A percentile compares a stretch with the other conserved stretches of the same genome.
Evolutionary conservation across 2,329 filamentous ascomycete species (phyloP).

Genomic region (Phyllosticta citrichinensis): DNA sequence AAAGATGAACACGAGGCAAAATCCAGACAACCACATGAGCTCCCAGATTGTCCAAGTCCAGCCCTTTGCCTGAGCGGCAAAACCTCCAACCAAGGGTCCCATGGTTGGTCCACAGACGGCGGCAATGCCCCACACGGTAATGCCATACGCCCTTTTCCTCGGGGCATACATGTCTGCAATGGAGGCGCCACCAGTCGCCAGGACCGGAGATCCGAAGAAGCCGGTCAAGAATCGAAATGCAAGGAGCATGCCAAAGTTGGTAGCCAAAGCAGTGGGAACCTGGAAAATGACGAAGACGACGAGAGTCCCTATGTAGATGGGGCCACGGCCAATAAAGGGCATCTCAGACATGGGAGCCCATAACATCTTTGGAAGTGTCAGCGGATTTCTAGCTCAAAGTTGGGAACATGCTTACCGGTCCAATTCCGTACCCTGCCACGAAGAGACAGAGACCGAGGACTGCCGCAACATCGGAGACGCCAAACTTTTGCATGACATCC

Average conservation of each 20-base stretch:
- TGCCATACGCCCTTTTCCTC: constrained; percentile 28
- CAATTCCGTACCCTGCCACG: constrained; percentile 23
- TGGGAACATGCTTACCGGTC: constrained; percentile 15
- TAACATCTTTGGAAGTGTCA: constrained; percentile 16
- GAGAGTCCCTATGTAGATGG: constrained; percentile 35
- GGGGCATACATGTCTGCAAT: constrained; percentile 37
- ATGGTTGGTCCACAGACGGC: constrained; percentile 33
- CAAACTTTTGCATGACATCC: constrained; percentile 28
- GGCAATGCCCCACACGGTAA: constrained; percentile 32
- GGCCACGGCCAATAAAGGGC: constrained; percentile 36
- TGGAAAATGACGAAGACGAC: constrained; percentile 39
- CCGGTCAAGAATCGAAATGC: constrained; percentile 42
- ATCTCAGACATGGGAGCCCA: constrained; percentile 40
- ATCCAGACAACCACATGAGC: constrained; percentile 31
- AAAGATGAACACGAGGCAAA: constrained; percentile 28
- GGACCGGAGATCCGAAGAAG: constrained; percentile 36
- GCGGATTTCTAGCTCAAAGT: neutral
- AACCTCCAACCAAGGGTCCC: constrained; percentile 36
- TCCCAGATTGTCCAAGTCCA: constrained; percentile 37
- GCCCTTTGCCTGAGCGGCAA: constrained; percentile 26
- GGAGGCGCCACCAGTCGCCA: constrained; percentile 38
- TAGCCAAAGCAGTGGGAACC: constrained; percentile 35
- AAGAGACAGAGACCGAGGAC: constrained; percentile 34
- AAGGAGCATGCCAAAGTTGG: constrained; percentile 42
- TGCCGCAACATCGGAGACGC: constrained; percentile 30